Conservation (phyloP, 768 basidiomycete species). For the Lepiota venenata region DNA sequence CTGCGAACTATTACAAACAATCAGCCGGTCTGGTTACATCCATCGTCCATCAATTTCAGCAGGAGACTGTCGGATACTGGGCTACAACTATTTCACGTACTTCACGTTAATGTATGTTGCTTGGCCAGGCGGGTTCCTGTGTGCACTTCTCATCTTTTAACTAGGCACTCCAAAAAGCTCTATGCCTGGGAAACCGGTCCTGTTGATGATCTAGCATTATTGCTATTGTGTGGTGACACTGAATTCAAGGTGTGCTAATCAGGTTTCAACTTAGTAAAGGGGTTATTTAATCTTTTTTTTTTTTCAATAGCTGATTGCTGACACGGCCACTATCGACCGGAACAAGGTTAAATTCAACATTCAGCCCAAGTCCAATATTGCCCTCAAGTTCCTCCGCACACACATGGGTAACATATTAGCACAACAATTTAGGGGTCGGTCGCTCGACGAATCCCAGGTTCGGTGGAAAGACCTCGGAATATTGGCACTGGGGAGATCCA, state of each 20-base stretch:
- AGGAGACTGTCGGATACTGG: slow-evolving; percentile 65
- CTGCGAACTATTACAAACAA: slow-evolving; percentile 83
- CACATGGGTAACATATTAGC: slow-evolving; percentile 58
- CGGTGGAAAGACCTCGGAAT: slow-evolving; percentile 75
- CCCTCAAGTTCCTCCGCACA: slow-evolving; percentile 74
- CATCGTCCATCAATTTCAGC: slow-evolving; percentile 88
- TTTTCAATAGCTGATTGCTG: slow-evolving; percentile 59
- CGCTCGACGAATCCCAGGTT: slow-evolving; percentile 53
- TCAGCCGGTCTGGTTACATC: slow-evolving; percentile 78
- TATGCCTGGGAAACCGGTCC: slow-evolving; percentile 95
- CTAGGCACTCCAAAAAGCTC: slow-evolving; percentile 89
- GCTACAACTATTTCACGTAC: slow-evolving; percentile 71
- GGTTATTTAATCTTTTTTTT: not conserved
- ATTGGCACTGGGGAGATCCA: slow-evolving; percentile 53
- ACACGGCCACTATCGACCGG: slow-evolving; percentile 75
- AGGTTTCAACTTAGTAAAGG: too few relatives aligned
- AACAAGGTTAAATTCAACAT: slow-evolving; percentile 70
- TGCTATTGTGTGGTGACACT: slow-evolving; percentile 85
- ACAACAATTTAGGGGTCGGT: slow-evolving; percentile 63
- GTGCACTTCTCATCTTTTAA: not conserved
- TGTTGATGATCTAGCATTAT: slow-evolving; percentile 76
- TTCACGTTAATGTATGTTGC: slow-evolving; percentile 80
- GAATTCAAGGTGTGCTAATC: slow-evolving; percentile 66
- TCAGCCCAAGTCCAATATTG: slow-evolving; percentile 68
- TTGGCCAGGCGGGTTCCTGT: not conserved